These are phyloP conservation scores for Sporothrix mexicana DNA, from an alignment of 2,329 filamentous ascomycete species.

Conservation along the genomic window DNA sequence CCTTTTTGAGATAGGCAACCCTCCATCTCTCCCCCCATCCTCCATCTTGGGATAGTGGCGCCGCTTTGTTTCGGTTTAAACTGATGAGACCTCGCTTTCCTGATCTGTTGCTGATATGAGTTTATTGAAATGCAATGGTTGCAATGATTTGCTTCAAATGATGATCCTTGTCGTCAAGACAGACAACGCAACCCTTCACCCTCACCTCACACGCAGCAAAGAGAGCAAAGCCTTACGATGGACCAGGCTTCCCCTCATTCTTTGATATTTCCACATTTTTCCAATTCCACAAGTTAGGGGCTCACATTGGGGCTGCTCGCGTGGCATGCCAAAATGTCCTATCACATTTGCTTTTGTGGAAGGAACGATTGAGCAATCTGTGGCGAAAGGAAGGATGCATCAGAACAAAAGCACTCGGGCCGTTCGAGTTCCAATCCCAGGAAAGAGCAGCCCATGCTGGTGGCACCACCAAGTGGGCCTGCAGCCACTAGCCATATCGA, in stretches of 20 bases:
- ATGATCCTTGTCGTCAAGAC: neutral
- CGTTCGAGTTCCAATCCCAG: neutral
- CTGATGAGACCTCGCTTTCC: neutral
- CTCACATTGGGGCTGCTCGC: neutral
- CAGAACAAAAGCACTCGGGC: neutral
- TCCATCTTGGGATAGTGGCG: neutral
- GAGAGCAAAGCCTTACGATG: neutral
- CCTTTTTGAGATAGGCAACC: neutral
- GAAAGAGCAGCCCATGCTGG: neutral
- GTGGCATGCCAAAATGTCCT: slow-evolving; percentile 4
- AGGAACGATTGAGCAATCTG: neutral
- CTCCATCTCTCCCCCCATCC: neutral
- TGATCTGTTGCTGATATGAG: neutral
- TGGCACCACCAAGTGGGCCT: slow-evolving; percentile 16
- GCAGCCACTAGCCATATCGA: slow-evolving; percentile 17
- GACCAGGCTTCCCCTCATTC: slow-evolving; percentile 3
- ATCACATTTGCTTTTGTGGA: neutral
- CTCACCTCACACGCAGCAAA: too few species aligned
- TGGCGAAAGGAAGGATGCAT: neutral
- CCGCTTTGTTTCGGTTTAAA: slow-evolving; percentile 12
- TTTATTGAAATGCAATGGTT: neutral
- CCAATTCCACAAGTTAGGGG: too few species aligned
- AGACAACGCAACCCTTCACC: too few species aligned
- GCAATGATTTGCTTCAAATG: neutral
- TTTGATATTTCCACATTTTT: neutral